Conservation (phyloP, 495 filamentous ascomycete species). For the Xylaria bambusicola region DNA sequence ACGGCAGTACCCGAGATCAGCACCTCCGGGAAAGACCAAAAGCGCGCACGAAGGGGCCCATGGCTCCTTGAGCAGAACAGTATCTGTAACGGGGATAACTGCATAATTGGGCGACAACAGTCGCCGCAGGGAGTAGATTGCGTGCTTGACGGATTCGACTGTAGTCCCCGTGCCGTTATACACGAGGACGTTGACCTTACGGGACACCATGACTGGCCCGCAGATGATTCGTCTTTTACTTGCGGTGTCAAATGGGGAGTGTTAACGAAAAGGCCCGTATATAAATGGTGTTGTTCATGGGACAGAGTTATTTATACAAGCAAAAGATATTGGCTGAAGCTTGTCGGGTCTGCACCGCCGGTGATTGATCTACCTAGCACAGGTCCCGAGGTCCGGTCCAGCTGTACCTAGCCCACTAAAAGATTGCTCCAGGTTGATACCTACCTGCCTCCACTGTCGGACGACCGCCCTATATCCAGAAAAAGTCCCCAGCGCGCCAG, state of each 20-base stretch:
- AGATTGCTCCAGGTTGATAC: neutral
- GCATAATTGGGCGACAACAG: conserved; percentile 93
- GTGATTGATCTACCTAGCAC: neutral
- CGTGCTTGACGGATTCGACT: conserved; percentile 84
- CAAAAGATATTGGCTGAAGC: neutral
- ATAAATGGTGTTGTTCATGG: no score
- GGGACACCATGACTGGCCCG: conserved; percentile 49
- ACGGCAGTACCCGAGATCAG: conserved; percentile 88
- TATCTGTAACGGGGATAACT: conserved; percentile 78
- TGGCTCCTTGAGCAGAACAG: conserved; percentile 84
- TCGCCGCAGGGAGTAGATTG: conserved; percentile 81
- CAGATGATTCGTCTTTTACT: conserved; percentile 29
- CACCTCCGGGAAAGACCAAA: conserved; percentile 92
- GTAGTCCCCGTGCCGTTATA: conserved; percentile 88
- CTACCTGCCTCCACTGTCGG: neutral
- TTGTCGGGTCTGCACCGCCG: conserved; percentile 7
- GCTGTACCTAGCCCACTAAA: conserved; percentile 12
- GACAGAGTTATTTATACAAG: no score
- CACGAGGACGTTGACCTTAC: conserved; percentile 81
- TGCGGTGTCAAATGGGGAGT: neutral
- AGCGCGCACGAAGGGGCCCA: conserved; percentile 87
- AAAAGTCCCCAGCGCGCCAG: neutral
- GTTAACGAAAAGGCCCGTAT: no score
- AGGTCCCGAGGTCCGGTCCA: no score
- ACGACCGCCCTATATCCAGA: neutral